Conservation (phyloP, 306 rosid genomes). For the Cyamopsis tetragonoloba region DNA sequence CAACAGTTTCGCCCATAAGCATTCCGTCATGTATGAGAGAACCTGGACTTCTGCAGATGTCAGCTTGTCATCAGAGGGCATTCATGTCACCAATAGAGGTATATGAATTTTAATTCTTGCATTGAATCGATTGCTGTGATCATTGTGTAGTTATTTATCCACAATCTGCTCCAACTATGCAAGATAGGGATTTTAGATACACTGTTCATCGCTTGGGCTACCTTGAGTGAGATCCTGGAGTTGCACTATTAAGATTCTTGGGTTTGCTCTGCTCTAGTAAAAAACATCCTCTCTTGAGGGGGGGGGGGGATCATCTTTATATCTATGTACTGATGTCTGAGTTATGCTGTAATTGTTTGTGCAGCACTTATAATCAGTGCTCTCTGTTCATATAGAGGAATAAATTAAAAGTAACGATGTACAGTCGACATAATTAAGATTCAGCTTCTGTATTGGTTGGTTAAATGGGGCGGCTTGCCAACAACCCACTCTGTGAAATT, state of each 20-base stretch:
- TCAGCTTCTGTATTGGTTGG: background rate
- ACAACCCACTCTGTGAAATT: background rate
- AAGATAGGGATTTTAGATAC: background rate
- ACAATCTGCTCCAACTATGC: constrained; percentile 2
- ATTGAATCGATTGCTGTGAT: background rate
- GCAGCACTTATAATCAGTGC: background rate
- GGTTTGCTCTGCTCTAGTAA: too few species aligned
- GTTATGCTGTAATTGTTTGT: too few species aligned
- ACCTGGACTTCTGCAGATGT: constrained; percentile 30
- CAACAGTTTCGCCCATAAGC: constrained; percentile 23
- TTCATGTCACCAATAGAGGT: constrained; percentile 57
- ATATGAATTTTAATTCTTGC: constrained; percentile 13
- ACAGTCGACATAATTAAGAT: background rate
- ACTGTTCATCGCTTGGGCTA: background rate
- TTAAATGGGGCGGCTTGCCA: background rate
- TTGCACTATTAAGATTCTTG: background rate
- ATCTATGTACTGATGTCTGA: background rate
- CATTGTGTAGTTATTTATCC: background rate
- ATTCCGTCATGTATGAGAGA: constrained; percentile 27
- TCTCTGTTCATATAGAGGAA: too few species aligned
- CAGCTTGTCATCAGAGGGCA: constrained; percentile 17
- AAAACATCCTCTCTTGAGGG: too few species aligned
- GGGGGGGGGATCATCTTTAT: background rate
- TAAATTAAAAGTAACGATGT: background rate
- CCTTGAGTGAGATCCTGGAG: background rate